Conservation (phyloP, 78 protist genomes). For the Dictyostelium firmibasis region DNA sequence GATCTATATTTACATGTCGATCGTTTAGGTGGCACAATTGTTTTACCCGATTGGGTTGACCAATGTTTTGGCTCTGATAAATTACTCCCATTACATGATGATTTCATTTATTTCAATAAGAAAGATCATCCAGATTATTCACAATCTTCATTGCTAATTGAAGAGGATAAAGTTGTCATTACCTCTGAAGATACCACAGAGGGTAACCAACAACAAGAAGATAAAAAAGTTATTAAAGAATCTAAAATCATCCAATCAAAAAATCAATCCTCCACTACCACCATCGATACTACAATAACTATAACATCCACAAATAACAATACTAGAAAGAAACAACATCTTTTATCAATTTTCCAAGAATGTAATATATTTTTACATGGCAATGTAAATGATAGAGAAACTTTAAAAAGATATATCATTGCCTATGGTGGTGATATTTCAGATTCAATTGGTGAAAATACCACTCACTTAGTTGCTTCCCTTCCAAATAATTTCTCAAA, state of each 20-base stretch:
- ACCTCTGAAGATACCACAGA: background rate
- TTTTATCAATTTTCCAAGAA: background rate
- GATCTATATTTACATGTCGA: slow-evolving; percentile 50
- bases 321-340: slow-evolving; percentile 11
- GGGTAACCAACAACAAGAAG: background rate
- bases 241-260: background rate
- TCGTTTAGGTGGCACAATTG: slow-evolving; percentile 65
- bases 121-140: slow-evolving; percentile 1
- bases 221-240: background rate
- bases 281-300: background rate
- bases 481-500: slow-evolving; percentile 4
- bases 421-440: slow-evolving; percentile 34
- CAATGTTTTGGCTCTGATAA: slow-evolving; percentile 26
- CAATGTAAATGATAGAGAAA: slow-evolving; percentile 49
- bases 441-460: background rate
- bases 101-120: background rate
- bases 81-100: background rate
- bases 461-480: slow-evolving; percentile 22
- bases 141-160: background rate
- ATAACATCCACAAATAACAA: background rate
- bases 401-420: slow-evolving; percentile 68
- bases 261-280: background rate
- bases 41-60: slow-evolving; percentile 42
- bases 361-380: slow-evolving; percentile 19
- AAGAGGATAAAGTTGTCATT: background rate